phyloP scores from a whole-genome alignment of 208 protist genomes.

The Leishmania tropica region DNA sequence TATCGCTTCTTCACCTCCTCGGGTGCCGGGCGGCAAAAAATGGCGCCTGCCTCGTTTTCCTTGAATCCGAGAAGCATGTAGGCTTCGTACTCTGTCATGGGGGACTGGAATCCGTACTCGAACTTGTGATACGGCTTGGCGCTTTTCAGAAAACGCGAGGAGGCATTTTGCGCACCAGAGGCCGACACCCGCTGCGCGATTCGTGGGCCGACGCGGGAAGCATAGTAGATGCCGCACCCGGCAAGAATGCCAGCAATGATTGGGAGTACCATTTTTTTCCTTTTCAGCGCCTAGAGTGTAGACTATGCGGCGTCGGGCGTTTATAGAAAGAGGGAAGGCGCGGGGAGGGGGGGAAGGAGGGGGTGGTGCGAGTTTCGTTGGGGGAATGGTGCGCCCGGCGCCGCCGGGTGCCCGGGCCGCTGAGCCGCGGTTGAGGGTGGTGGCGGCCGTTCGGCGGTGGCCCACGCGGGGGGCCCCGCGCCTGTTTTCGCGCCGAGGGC shows the following conservation, averaged over 20 bases:
- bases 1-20: slow-evolving; percentile 77
- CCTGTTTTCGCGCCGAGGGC: too few species aligned
- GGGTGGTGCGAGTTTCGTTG: too few species aligned
- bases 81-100: slow-evolving; percentile 73
- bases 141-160: slow-evolving; percentile 7
- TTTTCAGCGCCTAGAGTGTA: background rate
- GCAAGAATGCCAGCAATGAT: slow-evolving; percentile 47
- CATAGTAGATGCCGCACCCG: slow-evolving; percentile 61
- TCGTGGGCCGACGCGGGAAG: slow-evolving; percentile 48
- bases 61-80: slow-evolving; percentile 67
- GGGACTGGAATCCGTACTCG: slow-evolving; percentile 65
- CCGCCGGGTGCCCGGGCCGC: background rate
- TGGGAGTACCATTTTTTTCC: slow-evolving; percentile 36
- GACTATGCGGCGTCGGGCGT: background rate
- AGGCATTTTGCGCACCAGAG: background rate
- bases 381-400: too few species aligned
- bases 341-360: too few species aligned
- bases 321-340: too few species aligned
- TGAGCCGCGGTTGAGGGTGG: too few species aligned
- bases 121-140: slow-evolving; percentile 50
- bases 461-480: too few species aligned
- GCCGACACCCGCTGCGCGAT: slow-evolving; percentile 49
- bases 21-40: slow-evolving; percentile 35
- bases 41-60: slow-evolving; percentile 30
- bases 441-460: too few species aligned